Evolutionary conservation across 306 rosid species (phyloP).

Genomic region (Citrullus mucosospermus): DNA sequence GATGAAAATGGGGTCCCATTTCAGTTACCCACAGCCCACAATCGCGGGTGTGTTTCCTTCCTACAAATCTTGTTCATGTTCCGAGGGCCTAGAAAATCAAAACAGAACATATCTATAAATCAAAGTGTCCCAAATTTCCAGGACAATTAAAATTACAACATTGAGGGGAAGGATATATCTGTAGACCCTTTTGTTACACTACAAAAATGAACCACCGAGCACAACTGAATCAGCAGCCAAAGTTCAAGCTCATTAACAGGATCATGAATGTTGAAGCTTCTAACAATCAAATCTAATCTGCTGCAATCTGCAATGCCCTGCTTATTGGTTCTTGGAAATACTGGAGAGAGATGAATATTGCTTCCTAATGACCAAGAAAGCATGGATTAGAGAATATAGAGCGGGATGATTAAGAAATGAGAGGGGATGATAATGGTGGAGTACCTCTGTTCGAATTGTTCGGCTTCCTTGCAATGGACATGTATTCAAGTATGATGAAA

Average conservation of each 20-base stretch:
- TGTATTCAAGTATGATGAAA: slow-evolving; percentile 60
- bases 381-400: not conserved
- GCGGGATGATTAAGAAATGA: not conserved
- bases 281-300: not conserved
- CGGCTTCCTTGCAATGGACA: slow-evolving; percentile 97
- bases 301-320: slow-evolving; percentile 34
- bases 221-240: not conserved
- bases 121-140: not conserved
- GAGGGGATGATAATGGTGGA: not conserved
- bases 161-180: not conserved
- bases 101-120: not conserved
- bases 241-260: not conserved
- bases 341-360: slow-evolving; percentile 82
- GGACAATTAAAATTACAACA: not conserved
- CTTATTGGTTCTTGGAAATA: slow-evolving; percentile 79
- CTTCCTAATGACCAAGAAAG: slow-evolving; percentile 47
- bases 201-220: not conserved
- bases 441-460: slow-evolving; percentile 96
- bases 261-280: not conserved
- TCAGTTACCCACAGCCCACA: not conserved
- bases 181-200: not conserved
- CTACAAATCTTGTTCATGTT: slow-evolving; percentile 1
- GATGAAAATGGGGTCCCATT: not conserved
- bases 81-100: not conserved
- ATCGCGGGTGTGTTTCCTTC: not conserved